These are phyloP conservation scores for Mycena venus DNA, from an alignment of 768 basidiomycete species.

Conservation along the genomic window DNA sequence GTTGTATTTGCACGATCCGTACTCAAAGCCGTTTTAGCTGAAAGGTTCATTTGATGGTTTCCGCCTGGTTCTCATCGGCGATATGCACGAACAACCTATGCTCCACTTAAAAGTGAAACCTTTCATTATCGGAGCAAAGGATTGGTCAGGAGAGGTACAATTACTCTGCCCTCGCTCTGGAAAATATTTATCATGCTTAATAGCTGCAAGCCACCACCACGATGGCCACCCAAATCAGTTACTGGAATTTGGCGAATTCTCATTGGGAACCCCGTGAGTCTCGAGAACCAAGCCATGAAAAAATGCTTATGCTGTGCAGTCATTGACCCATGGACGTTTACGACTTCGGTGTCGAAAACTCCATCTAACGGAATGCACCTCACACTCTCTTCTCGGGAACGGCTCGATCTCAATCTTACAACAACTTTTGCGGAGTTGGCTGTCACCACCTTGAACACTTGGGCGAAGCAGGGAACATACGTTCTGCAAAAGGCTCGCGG, in stretches of 20 bases:
- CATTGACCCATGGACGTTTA: constrained; percentile 96
- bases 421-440: constrained; percentile 91
- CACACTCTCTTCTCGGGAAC: constrained; percentile 79
- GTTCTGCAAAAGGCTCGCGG: constrained; percentile 85
- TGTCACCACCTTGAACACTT: constrained; percentile 77
- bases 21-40: constrained; percentile 63
- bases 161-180: not conserved
- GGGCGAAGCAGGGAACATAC: constrained; percentile 80
- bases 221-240: constrained; percentile 87
- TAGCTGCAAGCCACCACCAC: constrained; percentile 90
- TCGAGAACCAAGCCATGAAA: constrained; percentile 5
- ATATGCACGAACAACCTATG: constrained; percentile 94
- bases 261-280: constrained; percentile 94
- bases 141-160: constrained; percentile 93
- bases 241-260: constrained; percentile 97
- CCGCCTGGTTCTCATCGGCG: constrained; percentile 93
- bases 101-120: constrained; percentile 90
- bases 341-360: constrained; percentile 69
- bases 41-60: constrained; percentile 92
- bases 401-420: constrained; percentile 92
- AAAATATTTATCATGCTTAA: constrained; percentile 1
- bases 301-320: constrained; percentile 58
- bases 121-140: constrained; percentile 85
- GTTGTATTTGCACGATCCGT: not conserved
- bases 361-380: constrained; percentile 66